Evolutionary conservation across 2,329 filamentous ascomycete genomes (phyloP).

Genomic region (Monilinia vaccinii-corymbosi): DNA sequence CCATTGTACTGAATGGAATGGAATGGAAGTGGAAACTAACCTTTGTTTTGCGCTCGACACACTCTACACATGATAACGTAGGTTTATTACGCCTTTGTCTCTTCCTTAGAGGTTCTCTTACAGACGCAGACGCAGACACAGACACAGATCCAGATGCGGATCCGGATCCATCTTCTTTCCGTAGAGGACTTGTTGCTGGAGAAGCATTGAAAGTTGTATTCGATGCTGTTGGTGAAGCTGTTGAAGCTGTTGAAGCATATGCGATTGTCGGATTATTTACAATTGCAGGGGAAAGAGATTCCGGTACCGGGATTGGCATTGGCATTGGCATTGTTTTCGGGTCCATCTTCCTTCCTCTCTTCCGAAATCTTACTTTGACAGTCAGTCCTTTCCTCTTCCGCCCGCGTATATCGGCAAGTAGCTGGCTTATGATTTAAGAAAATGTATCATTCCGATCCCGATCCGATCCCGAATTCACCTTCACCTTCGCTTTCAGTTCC

Average conservation of each 20-base stretch:
- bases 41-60: constrained; percentile 76
- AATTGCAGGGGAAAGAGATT: constrained; percentile 14
- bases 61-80: constrained; percentile 69
- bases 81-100: constrained; percentile 82
- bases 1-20: too few relatives aligned
- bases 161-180: constrained; percentile 3
- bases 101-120: constrained; percentile 35
- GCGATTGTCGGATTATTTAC: constrained; percentile 10
- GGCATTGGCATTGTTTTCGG: not conserved
- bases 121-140: constrained; percentile 2
- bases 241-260: constrained; percentile 6
- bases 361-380: not conserved
- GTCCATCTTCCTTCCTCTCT: constrained; percentile 12
- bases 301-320: not conserved
- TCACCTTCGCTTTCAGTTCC: too few relatives aligned
- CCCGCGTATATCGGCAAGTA: too few relatives aligned
- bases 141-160: too few relatives aligned
- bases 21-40: constrained; percentile 32
- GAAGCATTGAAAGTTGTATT: constrained; percentile 15
- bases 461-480: too few relatives aligned
- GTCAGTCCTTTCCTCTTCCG: too few relatives aligned
- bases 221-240: constrained; percentile 14
- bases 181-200: constrained; percentile 8
- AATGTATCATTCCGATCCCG: not conserved
- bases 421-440: too few relatives aligned